Evolutionary conservation across 2,329 filamentous ascomycete genomes (phyloP), one percentile per base, ranked within the genome.

Genomic region (Colletotrichum lindemuthianum): DNA sequence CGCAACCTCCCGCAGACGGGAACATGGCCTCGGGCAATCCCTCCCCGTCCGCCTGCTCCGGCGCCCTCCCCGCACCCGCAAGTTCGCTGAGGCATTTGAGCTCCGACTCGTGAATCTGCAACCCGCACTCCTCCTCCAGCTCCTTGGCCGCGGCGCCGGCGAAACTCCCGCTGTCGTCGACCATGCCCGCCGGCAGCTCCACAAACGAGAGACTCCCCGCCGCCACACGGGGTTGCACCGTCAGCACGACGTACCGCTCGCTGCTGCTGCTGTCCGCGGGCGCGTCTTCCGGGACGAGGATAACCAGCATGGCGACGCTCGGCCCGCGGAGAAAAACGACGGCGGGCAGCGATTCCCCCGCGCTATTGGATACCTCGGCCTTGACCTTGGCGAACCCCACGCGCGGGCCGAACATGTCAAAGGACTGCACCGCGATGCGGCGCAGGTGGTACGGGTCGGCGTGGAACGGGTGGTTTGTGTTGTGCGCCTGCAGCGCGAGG

Each of bases 231-330:
- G 87, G 84, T 73, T 89, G 87, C 34, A 88, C 81, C 0, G 86
- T 89, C 56, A 90, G 72, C 1, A 89, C 74, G 8, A 83, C 86
- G 71, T 86, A 83, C 58, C 84, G 81, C 75, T 88, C 84, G 12
- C 80, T 72, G 1, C 71, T 76, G 12, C 80, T 72, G 1, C 71
- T 76, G 1, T 69, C 72, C 13, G 67, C 59, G 6, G 71, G 53
- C 2, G 69, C 74, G 70, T 88, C 85, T 52, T 86, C 82, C 0
- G 86, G 86, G 8, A 85, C 69, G 8, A 87, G 78, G 70, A 86
- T 80, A 34, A 87, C 79, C 8, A 89, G 80, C 82, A 89, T 86
- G 32, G 81, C 86, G 47, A 89, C 86, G 70, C 82, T 84, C n/a
- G 85, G 82, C 0, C 87, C 87, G 41, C 87, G 82, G 2, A 90